Evolutionary conservation across 1,139 yeast species (phyloP), one percentile per base, ranked within the genome.

Genomic region (Zygosaccharomyces pseudobailii): DNA sequence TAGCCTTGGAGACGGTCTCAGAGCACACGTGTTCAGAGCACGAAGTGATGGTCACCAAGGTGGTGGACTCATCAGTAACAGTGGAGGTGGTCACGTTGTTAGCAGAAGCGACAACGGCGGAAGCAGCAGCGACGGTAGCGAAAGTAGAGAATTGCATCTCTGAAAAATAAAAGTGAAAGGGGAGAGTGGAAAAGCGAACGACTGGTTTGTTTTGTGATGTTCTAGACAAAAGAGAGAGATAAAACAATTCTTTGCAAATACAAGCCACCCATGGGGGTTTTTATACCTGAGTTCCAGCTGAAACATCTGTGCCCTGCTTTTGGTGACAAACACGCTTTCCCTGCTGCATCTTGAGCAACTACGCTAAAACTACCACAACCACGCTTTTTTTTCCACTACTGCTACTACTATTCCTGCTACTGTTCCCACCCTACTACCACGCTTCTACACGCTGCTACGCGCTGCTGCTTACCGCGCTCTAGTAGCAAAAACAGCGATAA

Each of bases 31-130:
- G 56, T 32, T 54, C 54, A 41, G 53, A 60, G 68, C 83, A 78
- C 46, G 75, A 70, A 51, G 80, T 76, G 67, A 76, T 69, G 61
- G 82, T 76, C 50, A 73, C 68, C 53, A 73, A 66, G 50, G 76
- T 68, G 54, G 73, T 71, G 44, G 60, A 43, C 39, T 57, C 54
- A 36, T 63, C 55, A 47, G 71, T 63, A 38, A 61, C 65, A 45
- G 68, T 61, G 40, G 66, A 66, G 48, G 71, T 59, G 55, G 73
- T 66, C 47, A 61, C 56, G 62, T 66, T 61, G 49, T 65, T 51
- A 40, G 61, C 59, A 45, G 63, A 68, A 36, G 66, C 52, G 53
- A 67, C 70, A 38, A 60, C 67, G 52, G 69, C 61, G 50, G 67
- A 61, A 52, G 57, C 55, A 44, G 67, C 64, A 42, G 67, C 65